phyloP scores from a whole-genome alignment of 179 eudicot species.

The Dionaea muscipula region DNA sequence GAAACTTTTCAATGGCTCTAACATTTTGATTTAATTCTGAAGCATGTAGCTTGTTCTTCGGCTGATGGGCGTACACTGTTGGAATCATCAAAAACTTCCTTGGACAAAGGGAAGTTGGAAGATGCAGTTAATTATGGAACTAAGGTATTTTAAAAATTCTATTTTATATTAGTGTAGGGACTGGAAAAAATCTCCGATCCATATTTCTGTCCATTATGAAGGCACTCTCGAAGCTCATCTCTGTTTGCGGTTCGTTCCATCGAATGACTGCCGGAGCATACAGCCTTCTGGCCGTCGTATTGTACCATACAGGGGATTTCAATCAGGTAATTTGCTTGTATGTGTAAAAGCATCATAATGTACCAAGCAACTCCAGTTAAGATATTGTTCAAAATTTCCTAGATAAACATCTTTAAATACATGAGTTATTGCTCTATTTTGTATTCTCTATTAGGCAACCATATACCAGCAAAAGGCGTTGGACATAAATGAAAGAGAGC shows the following conservation, averaged over 20 bases:
- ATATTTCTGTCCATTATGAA: slow-evolving; percentile 17
- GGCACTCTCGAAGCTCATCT: slow-evolving; percentile 64
- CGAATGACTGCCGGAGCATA: slow-evolving; percentile 87
- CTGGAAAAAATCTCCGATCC: not conserved
- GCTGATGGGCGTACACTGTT: slow-evolving; percentile 75
- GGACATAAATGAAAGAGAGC: slow-evolving; percentile 85
- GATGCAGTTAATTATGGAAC: slow-evolving; percentile 77
- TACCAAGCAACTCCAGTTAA: no score
- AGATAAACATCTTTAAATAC: not conserved
- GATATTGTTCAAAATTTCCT: not conserved
- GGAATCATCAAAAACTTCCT: slow-evolving; percentile 69
- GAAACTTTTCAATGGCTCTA: slow-evolving; percentile 3
- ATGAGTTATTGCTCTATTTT: not conserved
- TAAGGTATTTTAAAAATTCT: slow-evolving; percentile 27
- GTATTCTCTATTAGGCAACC: slow-evolving; percentile 38
- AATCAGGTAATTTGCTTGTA: slow-evolving; percentile 43
- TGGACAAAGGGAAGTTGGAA: slow-evolving; percentile 78
- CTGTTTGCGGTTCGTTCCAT: slow-evolving; percentile 78
- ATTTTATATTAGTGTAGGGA: not conserved
- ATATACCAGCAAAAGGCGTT: slow-evolving; percentile 82
- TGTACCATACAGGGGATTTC: slow-evolving; percentile 76
- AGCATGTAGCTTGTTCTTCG: slow-evolving; percentile 81
- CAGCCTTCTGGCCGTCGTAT: slow-evolving; percentile 75
- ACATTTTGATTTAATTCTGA: slow-evolving; percentile 12
- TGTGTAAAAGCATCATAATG: not conserved